These are phyloP conservation scores for Apiospora phragmitis DNA, from an alignment of 2,329 filamentous ascomycete genomes.

Conservation along the genomic window DNA sequence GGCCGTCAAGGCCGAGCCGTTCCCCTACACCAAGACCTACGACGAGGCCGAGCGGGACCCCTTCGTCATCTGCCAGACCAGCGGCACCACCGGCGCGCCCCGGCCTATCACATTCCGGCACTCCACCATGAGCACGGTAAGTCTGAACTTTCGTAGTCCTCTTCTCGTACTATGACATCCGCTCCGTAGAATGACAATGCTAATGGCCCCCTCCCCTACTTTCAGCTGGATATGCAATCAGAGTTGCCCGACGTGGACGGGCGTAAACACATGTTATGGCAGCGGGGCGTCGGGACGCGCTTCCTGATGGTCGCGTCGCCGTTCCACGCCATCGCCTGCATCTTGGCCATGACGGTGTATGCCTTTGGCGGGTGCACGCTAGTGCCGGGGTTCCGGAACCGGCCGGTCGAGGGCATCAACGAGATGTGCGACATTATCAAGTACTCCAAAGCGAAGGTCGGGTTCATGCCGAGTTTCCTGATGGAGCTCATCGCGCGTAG, in stretches of 20 bases:
- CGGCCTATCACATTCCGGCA: conserved; percentile 28
- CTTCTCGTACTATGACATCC: background rate
- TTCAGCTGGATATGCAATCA: conserved; percentile 10
- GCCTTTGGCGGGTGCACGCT: conserved; percentile 9
- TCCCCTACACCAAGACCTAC: conserved; percentile 33
- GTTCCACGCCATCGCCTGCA: conserved; percentile 12
- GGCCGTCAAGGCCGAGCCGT: conserved; percentile 18
- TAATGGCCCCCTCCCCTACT: background rate
- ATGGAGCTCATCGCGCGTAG: conserved; percentile 13
- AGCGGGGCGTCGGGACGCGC: conserved; percentile 6
- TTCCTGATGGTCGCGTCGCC: conserved; percentile 14
- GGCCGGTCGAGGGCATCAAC: conserved; percentile 4
- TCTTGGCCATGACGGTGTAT: conserved; percentile 12
- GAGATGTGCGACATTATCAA: conserved; percentile 16
- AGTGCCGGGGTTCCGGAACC: conserved; percentile 12
- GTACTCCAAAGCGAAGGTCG: background rate
- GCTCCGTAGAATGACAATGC: background rate
- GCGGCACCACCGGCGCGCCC: conserved; percentile 33
- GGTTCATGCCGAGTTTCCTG: conserved; percentile 15
- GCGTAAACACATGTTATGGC: conserved; percentile 12
- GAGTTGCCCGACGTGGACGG: conserved; percentile 12
- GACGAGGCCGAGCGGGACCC: conserved; percentile 26
- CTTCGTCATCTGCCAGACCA: conserved; percentile 12
- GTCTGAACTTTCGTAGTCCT: background rate
- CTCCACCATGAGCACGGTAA: conserved; percentile 15